phyloP scores from a whole-genome alignment of 2,329 filamentous ascomycete species.

The Microascus cirrosus region DNA sequence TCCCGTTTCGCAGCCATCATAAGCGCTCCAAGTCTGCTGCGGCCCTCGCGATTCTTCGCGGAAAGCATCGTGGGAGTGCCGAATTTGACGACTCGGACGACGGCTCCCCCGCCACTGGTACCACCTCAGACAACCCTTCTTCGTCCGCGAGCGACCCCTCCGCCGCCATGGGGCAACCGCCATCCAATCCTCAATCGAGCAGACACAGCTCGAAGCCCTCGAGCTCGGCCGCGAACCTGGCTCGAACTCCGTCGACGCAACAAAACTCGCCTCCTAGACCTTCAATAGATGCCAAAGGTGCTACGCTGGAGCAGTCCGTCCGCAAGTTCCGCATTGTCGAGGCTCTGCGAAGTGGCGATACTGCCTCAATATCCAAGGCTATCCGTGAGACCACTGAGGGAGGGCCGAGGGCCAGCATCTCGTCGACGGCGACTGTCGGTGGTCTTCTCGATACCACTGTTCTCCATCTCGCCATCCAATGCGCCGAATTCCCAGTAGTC shows the following conservation, averaged over 20 bases:
- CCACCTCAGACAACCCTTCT: conserved; percentile 16
- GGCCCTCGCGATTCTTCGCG: conserved; percentile 41
- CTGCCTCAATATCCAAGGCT: conserved; percentile 75
- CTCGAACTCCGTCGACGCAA: conserved; percentile 14
- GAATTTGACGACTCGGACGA: conserved; percentile 42
- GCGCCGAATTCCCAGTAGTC: conserved; percentile 82
- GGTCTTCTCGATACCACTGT: conserved; percentile 75
- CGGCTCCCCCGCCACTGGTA: conserved; percentile 25
- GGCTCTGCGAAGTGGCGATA: conserved; percentile 81
- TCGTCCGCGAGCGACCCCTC: background rate
- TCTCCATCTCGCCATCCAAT: conserved; percentile 88
- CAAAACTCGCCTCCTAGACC: conserved; percentile 7
- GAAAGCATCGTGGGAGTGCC: conserved; percentile 29
- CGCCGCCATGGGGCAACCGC: conserved; percentile 22
- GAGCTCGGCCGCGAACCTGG: conserved; percentile 23
- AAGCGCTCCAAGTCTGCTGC: conserved; percentile 43
- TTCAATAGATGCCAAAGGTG: conserved; percentile 26
- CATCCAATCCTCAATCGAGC: conserved; percentile 18
- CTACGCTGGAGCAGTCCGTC: conserved; percentile 81
- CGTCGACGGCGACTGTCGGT: conserved; percentile 34
- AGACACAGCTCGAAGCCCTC: conserved; percentile 37
- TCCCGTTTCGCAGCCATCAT: conserved; percentile 22
- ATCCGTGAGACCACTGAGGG: conserved; percentile 56
- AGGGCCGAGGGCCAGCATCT: conserved; percentile 43
- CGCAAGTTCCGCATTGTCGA: conserved; percentile 92